Evolutionary conservation across 805 yeast species (phyloP), one percentile per base, ranked within the genome.

Genomic region (Maudiozyma barnettii): DNA sequence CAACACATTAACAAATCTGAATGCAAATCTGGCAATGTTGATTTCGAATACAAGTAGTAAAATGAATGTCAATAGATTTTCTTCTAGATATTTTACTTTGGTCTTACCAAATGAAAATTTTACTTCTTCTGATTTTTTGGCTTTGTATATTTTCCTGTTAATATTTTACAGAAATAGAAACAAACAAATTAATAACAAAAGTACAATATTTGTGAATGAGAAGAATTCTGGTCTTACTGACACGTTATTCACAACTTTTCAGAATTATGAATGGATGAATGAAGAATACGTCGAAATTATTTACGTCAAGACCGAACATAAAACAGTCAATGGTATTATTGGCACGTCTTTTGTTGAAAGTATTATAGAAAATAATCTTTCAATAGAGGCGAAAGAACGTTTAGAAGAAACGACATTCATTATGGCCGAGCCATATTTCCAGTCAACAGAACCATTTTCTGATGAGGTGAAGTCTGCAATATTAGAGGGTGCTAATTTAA

Each of bases 331-430:
- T 7, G 49, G 46, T 12, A 29, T 31, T 21, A 22, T 41, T 3
- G 12, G 14, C 1, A 5, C 23, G 12, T 44, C 54, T 4, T 61
- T 61, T 22, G 49, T 58, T n/a, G 58, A 54, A 36, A 43, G 51
- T 2, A 56, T 60, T 3, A 30, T 56, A 4, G 41, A 50, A 14
- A 51, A 50, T 19, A 51, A 56, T 5, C 21, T 50, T 7, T 26
- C 51, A 8, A 54, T 47, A 16, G 49, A 44, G 33, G 50, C 49
- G 14, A 20, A 37, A 5, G 52, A 48, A 12, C 46, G 52, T 47
- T 41, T 60, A 16, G 64, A 59, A 38, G 64, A 60, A 35, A 54
- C 59, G 5, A 57, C 62, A 3, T 59, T 61, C 33, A 58, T 60
- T 9, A 49, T 58, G 16, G 53, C 62, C 4, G 65, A 61, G 48